These are phyloP conservation scores for Euphorbia pulcherrima DNA, from an alignment of 345 rosid genomes.

Conservation along the genomic window DNA sequence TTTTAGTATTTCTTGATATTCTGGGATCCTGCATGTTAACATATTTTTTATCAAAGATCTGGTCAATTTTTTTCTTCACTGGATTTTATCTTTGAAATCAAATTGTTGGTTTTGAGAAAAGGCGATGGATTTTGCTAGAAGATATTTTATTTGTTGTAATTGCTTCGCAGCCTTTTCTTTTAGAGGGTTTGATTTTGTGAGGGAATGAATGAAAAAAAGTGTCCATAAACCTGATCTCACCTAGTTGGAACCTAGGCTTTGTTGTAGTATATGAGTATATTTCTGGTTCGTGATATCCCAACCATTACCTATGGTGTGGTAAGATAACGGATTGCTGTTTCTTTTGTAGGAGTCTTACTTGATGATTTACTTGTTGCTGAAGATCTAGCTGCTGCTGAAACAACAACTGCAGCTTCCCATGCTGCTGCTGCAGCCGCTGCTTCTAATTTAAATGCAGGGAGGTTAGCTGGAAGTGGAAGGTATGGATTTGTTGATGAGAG, in stretches of 20 bases:
- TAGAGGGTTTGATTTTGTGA: background rate
- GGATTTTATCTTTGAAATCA: background rate
- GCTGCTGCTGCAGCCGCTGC: slow-evolving; percentile 93
- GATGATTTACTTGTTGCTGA: slow-evolving; percentile 97
- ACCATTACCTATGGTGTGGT: background rate
- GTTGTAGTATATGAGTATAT: background rate
- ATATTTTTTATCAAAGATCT: background rate
- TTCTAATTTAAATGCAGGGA: slow-evolving; percentile 52
- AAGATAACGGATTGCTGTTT: background rate
- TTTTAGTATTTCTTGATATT: background rate
- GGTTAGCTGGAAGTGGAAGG: slow-evolving; percentile 63
- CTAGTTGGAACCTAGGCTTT: too few relatives aligned
- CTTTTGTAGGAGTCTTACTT: slow-evolving; percentile 74
- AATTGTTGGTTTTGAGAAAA: background rate
- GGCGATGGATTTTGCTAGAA: background rate
- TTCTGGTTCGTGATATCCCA: background rate
- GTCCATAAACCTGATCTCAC: too few relatives aligned
- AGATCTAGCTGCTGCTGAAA: slow-evolving; percentile 92
- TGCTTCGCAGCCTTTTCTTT: background rate
- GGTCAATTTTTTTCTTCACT: background rate
- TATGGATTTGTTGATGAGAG: slow-evolving; percentile 82
- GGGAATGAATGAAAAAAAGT: too few relatives aligned
- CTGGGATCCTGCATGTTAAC: background rate
- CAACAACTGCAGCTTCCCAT: slow-evolving; percentile 84
- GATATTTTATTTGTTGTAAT: background rate